Conservation (phyloP, 441 rosid genomes). For the Isatis lusitanica region DNA sequence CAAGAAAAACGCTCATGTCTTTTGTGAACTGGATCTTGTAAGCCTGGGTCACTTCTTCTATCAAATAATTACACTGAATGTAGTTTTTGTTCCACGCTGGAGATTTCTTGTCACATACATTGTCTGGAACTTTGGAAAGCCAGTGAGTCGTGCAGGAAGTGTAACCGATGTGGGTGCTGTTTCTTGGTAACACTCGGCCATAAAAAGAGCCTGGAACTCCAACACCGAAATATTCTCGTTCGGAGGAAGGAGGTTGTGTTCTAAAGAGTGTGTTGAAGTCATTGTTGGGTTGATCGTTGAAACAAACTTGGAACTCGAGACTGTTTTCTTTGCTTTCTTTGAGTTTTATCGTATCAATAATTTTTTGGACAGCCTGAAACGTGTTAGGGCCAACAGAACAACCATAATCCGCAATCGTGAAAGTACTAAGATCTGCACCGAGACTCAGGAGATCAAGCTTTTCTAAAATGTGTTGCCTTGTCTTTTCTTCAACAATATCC, state of each 20-base stretch:
- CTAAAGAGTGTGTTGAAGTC: slow-evolving; percentile 24
- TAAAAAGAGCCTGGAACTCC: slow-evolving; percentile 40
- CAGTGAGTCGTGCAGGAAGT: slow-evolving; percentile 28
- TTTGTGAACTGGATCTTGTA: slow-evolving; percentile 27
- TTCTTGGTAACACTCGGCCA: slow-evolving; percentile 23
- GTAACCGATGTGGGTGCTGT: slow-evolving; percentile 26
- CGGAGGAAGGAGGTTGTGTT: slow-evolving; percentile 5
- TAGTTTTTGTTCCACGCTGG: slow-evolving; percentile 30
- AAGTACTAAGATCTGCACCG: too few relatives aligned
- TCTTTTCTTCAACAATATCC: too few relatives aligned
- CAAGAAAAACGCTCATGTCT: slow-evolving; percentile 21
- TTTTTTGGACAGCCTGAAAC: too few relatives aligned
- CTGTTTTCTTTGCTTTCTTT: too few relatives aligned
- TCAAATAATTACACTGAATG: slow-evolving; percentile 23
- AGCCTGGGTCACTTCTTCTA: slow-evolving; percentile 25
- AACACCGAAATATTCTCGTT: not conserved
- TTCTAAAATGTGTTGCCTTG: too few relatives aligned
- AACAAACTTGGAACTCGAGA: too few relatives aligned
- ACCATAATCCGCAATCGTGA: too few relatives aligned
- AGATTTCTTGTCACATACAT: slow-evolving; percentile 13
- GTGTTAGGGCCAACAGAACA: too few relatives aligned
- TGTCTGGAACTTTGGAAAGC: slow-evolving; percentile 32
- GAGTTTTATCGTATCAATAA: too few relatives aligned
- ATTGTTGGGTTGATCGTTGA: too few relatives aligned
- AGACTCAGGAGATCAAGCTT: too few relatives aligned